phyloP scores from a whole-genome alignment of 2,329 filamentous ascomycete genomes.

The Ilyonectria mors-panacis region DNA sequence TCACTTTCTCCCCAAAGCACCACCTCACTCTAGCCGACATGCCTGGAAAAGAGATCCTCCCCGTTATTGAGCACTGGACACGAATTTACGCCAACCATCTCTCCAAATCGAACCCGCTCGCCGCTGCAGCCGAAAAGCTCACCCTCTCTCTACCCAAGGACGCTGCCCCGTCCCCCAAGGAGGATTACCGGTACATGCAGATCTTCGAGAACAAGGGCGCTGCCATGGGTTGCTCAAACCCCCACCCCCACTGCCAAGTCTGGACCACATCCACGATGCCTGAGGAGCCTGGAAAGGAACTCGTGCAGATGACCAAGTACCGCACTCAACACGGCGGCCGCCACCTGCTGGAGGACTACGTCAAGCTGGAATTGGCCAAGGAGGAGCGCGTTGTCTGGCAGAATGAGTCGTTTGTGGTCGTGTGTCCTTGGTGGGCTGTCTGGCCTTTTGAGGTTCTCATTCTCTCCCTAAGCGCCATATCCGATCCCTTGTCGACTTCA shows the following conservation, averaged over 20 bases:
- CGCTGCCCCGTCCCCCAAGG: conserved; percentile 66
- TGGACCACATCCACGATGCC: conserved; percentile 95
- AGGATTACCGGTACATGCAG: conserved; percentile 96
- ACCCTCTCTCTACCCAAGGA: conserved; percentile 57
- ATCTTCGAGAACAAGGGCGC: conserved; percentile 99
- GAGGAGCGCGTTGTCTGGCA: conserved; percentile 89
- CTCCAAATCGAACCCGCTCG: conserved; percentile 78
- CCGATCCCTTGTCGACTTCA: conserved; percentile 86
- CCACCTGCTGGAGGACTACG: conserved; percentile 90
- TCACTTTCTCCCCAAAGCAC: conserved; percentile 93
- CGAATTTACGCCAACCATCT: conserved; percentile 89
- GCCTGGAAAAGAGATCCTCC: conserved; percentile 80
- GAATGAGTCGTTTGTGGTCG: conserved; percentile 86
- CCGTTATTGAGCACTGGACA: conserved; percentile 92
- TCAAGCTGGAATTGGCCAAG: conserved; percentile 84
- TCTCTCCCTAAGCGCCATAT: conserved; percentile 85
- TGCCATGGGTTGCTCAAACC: conserved; percentile 99
- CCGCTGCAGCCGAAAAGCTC: conserved; percentile 55
- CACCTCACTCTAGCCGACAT: conserved; percentile 95
- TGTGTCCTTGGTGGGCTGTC: conserved; percentile 97
- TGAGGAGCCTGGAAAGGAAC: conserved; percentile 87
- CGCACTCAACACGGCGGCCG: conserved; percentile 78
- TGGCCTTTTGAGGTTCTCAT: conserved; percentile 99
- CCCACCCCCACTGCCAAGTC: conserved; percentile 95
- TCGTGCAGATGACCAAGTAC: conserved; percentile 85